Conservation (phyloP, 1,139 yeast genomes). For the Ashbya aceris region DNA sequence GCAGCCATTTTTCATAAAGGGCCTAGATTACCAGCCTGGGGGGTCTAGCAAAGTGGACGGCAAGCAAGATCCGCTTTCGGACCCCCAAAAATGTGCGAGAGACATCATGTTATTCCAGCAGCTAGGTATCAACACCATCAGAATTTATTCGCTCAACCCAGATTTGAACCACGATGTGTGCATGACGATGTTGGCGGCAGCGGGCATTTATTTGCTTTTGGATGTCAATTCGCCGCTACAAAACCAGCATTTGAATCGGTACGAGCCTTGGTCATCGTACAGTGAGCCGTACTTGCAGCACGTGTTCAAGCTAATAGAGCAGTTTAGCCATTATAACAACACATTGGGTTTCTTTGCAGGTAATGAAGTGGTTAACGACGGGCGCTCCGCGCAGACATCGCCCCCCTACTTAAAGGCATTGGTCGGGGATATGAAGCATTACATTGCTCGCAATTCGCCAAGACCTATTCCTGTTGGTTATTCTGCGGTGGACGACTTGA, state of each 20-base stretch:
- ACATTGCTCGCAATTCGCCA: slow-evolving; percentile 47
- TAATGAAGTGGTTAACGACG: slow-evolving; percentile 82
- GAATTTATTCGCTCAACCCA: slow-evolving; percentile 83
- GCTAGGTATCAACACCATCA: slow-evolving; percentile 45
- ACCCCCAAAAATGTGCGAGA: slow-evolving; percentile 44
- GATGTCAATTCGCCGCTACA: slow-evolving; percentile 85
- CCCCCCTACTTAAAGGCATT: slow-evolving; percentile 72
- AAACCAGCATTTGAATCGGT: slow-evolving; percentile 71
- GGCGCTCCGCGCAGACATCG: slow-evolving; percentile 55
- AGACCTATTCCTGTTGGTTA: slow-evolving; percentile 85
- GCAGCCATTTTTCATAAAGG: slow-evolving; percentile 71
- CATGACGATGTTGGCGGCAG: slow-evolving; percentile 82
- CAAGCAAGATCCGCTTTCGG: slow-evolving; percentile 45
- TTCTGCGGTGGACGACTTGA: slow-evolving; percentile 88
- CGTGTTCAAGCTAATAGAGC: slow-evolving; percentile 71
- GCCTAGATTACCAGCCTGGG: slow-evolving; percentile 84
- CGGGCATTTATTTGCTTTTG: slow-evolving; percentile 82
- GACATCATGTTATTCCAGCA: slow-evolving; percentile 51
- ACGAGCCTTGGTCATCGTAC: slow-evolving; percentile 84
- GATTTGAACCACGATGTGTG: slow-evolving; percentile 78
- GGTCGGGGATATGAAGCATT: slow-evolving; percentile 69
- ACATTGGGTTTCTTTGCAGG: slow-evolving; percentile 93
- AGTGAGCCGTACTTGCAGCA: slow-evolving; percentile 60
- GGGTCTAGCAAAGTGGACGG: slow-evolving; percentile 62
- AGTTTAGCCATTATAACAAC: slow-evolving; percentile 76